Conservation (phyloP, 1,284 basidiomycete species). For the Porodaedalea pini region DNA sequence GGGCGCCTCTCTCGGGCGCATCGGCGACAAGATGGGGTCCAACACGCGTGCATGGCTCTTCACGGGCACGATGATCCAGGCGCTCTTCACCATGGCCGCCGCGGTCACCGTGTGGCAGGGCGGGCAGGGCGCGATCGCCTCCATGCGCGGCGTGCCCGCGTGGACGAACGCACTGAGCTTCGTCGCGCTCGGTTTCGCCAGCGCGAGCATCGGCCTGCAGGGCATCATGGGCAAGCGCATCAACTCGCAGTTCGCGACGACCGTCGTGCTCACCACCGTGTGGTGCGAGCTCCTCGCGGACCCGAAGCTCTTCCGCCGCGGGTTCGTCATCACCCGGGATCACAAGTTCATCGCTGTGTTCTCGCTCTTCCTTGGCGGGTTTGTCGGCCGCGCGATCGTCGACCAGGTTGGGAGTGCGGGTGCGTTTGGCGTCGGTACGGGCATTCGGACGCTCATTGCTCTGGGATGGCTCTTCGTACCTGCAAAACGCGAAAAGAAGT, state of each 20-base stretch:
- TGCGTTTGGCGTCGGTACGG: conserved; percentile 66
- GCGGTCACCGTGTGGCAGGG: conserved; percentile 67
- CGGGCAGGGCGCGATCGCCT: conserved; percentile 52
- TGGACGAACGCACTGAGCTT: conserved; percentile 69
- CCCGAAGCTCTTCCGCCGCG: conserved; percentile 62
- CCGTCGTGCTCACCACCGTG: conserved; percentile 75
- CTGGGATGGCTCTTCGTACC: conserved; percentile 70
- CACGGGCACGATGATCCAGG: conserved; percentile 67
- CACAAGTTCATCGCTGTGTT: conserved; percentile 67
- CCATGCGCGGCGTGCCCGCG: conserved; percentile 53
- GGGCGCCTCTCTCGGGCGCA: conserved; percentile 69
- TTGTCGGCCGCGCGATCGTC: conserved; percentile 64
- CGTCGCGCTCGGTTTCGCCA: conserved; percentile 71
- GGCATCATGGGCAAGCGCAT: conserved; percentile 82
- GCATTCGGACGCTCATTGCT: conserved; percentile 59
- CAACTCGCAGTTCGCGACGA: conserved; percentile 76
- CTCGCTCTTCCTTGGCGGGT: conserved; percentile 73
- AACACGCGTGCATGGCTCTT: conserved; percentile 76
- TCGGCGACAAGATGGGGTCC: conserved; percentile 67
- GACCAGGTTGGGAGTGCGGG: conserved; percentile 59
- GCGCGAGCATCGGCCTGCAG: conserved; percentile 73
- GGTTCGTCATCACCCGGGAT: conserved; percentile 61
- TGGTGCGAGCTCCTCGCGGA: conserved; percentile 86
- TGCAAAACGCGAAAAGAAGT: conserved; percentile 33
- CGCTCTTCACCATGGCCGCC: conserved; percentile 68